Percentiles rank a stretch among this genome's conserved stretches.
phyloP scores from a whole-genome alignment of 805 yeast genomes.

The Candida awuae region DNA sequence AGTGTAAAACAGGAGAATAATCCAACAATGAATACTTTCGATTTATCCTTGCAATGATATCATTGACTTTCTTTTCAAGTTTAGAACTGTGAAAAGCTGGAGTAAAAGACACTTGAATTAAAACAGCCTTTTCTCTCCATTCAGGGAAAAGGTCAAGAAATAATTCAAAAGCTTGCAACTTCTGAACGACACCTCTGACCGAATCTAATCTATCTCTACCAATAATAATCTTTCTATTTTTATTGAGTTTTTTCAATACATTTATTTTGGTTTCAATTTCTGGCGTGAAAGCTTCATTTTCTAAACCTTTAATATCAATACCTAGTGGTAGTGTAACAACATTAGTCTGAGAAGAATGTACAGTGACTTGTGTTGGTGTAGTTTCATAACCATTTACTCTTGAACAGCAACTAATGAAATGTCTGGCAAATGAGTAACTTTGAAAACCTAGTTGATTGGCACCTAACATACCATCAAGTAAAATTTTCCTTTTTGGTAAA shows the following conservation, averaged over 20 bases:
- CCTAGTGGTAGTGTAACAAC: conserved; percentile 84
- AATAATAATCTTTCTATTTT: conserved; percentile 67
- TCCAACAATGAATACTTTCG: conserved; percentile 77
- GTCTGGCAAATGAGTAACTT: conserved; percentile 77
- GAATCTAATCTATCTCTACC: conserved; percentile 92
- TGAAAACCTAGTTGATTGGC: conserved; percentile 84
- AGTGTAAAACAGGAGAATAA: conserved; percentile 84
- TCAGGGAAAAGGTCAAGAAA: conserved; percentile 88
- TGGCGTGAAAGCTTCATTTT: conserved; percentile 48
- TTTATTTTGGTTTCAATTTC: conserved; percentile 54
- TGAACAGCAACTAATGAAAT: conserved; percentile 84
- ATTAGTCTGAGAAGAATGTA: conserved; percentile 69
- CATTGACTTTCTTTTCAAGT: conserved; percentile 75
- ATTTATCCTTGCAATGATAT: conserved; percentile 74
- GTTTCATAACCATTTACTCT: conserved; percentile 80
- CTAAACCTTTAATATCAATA: conserved; percentile 65
- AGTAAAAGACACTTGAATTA: conserved; percentile 89
- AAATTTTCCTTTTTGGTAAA: conserved; percentile 69
- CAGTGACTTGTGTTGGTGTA: conserved; percentile 46
- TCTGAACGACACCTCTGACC: conserved; percentile 90
- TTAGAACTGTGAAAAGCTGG: conserved; percentile 52
- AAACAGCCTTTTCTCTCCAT: conserved; percentile 72
- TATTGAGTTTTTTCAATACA: conserved; percentile 56
- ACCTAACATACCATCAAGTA: conserved; percentile 88
- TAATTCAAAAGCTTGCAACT: conserved; percentile 82